Evolutionary conservation across 1,284 basidiomycete genomes (phyloP).

Genomic region (Ustilago trichophora): DNA sequence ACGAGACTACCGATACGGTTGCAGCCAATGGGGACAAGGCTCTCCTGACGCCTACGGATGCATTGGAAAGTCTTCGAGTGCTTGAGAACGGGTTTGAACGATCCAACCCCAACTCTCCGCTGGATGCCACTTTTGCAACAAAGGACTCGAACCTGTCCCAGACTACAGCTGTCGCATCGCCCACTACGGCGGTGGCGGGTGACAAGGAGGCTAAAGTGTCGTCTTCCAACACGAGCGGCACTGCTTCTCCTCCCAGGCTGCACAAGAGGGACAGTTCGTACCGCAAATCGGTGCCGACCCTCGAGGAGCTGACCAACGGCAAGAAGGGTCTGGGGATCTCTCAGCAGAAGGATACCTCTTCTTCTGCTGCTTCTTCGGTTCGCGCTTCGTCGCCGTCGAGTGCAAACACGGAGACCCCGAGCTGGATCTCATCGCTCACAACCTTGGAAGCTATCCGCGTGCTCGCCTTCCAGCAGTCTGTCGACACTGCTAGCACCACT

Average conservation of each 20-base stretch:
- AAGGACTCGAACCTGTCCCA: conserved; percentile 13
- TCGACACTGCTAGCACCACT: not conserved
- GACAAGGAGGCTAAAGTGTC: not conserved
- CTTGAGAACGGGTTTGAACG: conserved; percentile 17
- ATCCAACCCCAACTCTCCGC: conserved; percentile 1
- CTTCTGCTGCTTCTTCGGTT: not conserved
- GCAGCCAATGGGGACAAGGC: not conserved
- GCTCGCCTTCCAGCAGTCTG: conserved; percentile 21
- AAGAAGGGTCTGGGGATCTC: conserved; percentile 4
- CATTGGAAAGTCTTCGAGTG: conserved; percentile 22
- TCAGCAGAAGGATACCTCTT: no score
- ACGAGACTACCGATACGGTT: not conserved
- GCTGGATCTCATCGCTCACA: conserved; percentile 30
- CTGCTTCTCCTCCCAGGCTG: not conserved
- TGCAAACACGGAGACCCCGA: conserved; percentile 7
- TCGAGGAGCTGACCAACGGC: conserved; percentile 2
- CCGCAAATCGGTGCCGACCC: conserved; percentile 27
- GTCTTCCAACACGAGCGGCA: not conserved
- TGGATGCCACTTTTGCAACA: conserved; percentile 1
- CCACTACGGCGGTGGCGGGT: not conserved
- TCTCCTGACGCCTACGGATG: conserved; percentile 8
- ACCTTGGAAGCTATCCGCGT: conserved; percentile 39
- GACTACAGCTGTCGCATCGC: conserved; percentile 7
- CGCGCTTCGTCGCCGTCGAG: conserved; percentile 3
- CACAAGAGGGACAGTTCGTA: conserved; percentile 24